phyloP scores from a whole-genome alignment of 108 stramenopile species.

The Hondaea fermentalgiana region DNA sequence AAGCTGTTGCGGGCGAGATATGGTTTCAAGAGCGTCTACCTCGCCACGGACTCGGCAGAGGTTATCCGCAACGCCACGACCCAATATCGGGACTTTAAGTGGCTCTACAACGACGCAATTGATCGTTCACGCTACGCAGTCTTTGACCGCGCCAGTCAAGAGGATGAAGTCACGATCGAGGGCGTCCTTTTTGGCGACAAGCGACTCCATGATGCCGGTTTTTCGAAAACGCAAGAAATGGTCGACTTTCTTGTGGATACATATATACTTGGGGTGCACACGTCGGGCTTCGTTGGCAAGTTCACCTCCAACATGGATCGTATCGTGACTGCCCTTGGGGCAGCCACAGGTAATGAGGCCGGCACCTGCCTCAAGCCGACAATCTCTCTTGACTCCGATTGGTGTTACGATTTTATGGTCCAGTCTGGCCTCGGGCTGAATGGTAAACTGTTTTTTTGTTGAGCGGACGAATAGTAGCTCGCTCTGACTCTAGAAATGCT shows the following conservation, averaged over 20 bases:
- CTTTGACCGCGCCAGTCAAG: not conserved
- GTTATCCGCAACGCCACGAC: not conserved
- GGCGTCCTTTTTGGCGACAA: not conserved
- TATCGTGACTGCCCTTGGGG: not conserved
- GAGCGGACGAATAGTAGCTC: not conserved
- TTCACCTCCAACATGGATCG: not conserved
- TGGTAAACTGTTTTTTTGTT: not conserved
- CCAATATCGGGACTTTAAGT: not conserved
- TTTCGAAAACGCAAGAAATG: not conserved
- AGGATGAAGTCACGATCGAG: not conserved
- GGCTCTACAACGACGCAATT: not conserved
- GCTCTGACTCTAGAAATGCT: not conserved
- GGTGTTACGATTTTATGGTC: not conserved
- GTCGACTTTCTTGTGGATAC: not conserved
- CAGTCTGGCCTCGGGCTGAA: not conserved
- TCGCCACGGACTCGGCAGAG: not conserved
- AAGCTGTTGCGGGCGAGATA: not conserved
- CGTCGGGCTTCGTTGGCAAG: not conserved
- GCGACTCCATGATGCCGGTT: not conserved
- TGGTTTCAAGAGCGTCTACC: not conserved
- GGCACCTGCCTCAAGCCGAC: not conserved
- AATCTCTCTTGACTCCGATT: not conserved
- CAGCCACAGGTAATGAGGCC: not conserved
- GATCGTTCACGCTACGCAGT: not conserved
- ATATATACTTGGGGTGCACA: not conserved